Percentiles rank a stretch among this genome's conserved stretches.
phyloP scores from a whole-genome alignment of 371 early-diverging fungal species.

The Choanephora cucurbitarum region DNA sequence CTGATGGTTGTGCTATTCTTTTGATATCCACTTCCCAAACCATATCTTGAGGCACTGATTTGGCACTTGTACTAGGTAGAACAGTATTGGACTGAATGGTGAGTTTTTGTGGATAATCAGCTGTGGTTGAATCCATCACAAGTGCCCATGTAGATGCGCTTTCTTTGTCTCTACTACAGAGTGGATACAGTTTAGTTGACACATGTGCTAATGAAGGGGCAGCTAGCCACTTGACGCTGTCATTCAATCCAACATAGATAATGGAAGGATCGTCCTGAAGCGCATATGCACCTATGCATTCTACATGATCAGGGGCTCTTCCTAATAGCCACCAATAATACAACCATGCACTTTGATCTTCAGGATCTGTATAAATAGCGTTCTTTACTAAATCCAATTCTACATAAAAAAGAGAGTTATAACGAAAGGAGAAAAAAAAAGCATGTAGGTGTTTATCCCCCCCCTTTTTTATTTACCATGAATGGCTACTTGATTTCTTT shows the following conservation, averaged over 20 bases:
- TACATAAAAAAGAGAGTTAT: too few species aligned
- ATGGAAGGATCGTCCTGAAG: constrained; percentile 8
- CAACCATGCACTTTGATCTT: constrained; percentile 96
- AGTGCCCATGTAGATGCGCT: constrained; percentile 33
- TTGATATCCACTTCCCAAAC: constrained; percentile 15
- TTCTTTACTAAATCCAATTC: constrained; percentile 84
- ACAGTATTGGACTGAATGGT: constrained; percentile 15
- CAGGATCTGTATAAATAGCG: constrained; percentile 94
- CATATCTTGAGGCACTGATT: constrained; percentile 8
- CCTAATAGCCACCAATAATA: constrained; percentile 91
- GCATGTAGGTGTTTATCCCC: not conserved
- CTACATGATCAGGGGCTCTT: constrained; percentile 30
- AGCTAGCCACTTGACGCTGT: constrained; percentile 16
- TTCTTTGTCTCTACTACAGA: constrained; percentile 3
- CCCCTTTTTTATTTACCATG: constrained; percentile 25
- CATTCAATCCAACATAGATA: constrained; percentile 29
- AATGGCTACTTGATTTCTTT: constrained; percentile 37
- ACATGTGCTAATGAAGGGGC: constrained; percentile 18
- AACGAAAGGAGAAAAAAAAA: too few species aligned
- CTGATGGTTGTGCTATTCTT: not conserved
- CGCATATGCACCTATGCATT: constrained; percentile 27
- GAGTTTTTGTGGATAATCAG: not conserved
- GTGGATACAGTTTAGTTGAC: constrained; percentile 20
- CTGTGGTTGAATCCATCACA: not conserved
- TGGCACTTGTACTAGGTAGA: constrained; percentile 28